Evolutionary conservation across 306 rosid genomes (phyloP).

Genomic region (Citrullus colocynthis): DNA sequence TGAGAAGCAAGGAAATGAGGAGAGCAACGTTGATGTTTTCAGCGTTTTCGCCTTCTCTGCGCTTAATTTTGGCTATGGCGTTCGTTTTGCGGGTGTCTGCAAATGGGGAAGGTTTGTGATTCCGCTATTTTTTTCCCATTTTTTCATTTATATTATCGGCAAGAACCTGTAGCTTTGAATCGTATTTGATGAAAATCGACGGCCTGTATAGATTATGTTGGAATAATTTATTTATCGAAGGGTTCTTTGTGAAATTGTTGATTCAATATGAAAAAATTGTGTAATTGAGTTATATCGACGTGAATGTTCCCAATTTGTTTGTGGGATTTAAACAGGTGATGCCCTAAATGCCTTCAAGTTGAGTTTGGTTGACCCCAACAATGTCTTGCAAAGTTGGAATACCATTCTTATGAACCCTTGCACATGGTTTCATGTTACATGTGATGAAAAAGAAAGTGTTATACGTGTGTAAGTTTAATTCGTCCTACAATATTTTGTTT

Average conservation of each 20-base stretch:
- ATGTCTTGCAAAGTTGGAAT: constrained; percentile 95
- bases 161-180: not conserved
- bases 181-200: not conserved
- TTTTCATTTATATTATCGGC: not conserved
- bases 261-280: not conserved
- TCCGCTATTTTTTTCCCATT: not conserved
- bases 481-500: constrained; percentile 5
- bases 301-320: not conserved
- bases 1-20: not conserved
- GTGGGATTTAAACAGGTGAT: constrained; percentile 40
- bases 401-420: constrained; percentile 92
- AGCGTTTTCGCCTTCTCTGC: not conserved
- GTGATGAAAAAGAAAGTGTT: constrained; percentile 85
- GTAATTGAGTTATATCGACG: not conserved
- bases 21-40: not conserved
- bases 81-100: not conserved
- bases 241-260: not conserved
- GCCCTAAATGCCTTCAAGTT: constrained; percentile 76
- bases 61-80: not conserved
- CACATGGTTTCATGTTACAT: constrained; percentile 98
- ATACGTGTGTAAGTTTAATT: constrained; percentile 64
- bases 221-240: not conserved
- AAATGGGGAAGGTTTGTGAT: not conserved
- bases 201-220: not conserved
- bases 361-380: constrained; percentile 73